Evolutionary conservation across 2,329 filamentous ascomycete species (phyloP), one percentile per base, ranked within the genome.

Genomic region (Trichocomaceae sp.): DNA sequence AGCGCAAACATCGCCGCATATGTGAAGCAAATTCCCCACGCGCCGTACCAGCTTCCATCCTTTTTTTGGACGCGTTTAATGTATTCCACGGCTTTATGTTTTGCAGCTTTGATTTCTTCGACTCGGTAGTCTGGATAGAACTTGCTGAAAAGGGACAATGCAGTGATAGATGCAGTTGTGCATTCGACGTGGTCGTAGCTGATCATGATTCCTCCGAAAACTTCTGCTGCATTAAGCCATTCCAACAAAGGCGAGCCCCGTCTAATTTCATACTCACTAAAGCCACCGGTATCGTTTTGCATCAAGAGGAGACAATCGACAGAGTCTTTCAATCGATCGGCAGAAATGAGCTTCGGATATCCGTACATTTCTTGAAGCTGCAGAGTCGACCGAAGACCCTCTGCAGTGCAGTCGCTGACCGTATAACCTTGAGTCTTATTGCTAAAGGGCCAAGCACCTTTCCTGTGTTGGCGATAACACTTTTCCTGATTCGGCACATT

Each of bases 161-260:
- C 90, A 1, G 89, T 96, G 3, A 99, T 87, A 29, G 90, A 90
- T 0, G 93, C 91, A 2, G 93, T 97, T 0, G 93, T 99, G 76
- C 93, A 99, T 71, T 99, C 93, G 0, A 92, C 90, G 66, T 99
- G 97, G 69, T 96, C 90, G 69, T 99, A 99, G 67, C 97, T 92
- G 52, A 99, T 86, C 93, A 99, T 99, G 74, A 99, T 99, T 19
- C 85, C 82, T 13, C 90, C 91, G 70, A 99, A 99, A 0, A 99
- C 91, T 69, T 99, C 93, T 1, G 93, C 93, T 0, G 92, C 92
- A 65, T 99, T 99, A 44, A 99, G 81, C 69, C 85, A 79, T 70
- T 99, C 93, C 61, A 97, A 70, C 61, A 81, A 82, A 61, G 87
- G 79, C 9, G 88, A 86, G 2, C 87, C 92, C 23, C 93, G 83